Evolutionary conservation across 2,329 filamentous ascomycete genomes (phyloP).

Genomic region (Ophiostoma tasmaniense): DNA sequence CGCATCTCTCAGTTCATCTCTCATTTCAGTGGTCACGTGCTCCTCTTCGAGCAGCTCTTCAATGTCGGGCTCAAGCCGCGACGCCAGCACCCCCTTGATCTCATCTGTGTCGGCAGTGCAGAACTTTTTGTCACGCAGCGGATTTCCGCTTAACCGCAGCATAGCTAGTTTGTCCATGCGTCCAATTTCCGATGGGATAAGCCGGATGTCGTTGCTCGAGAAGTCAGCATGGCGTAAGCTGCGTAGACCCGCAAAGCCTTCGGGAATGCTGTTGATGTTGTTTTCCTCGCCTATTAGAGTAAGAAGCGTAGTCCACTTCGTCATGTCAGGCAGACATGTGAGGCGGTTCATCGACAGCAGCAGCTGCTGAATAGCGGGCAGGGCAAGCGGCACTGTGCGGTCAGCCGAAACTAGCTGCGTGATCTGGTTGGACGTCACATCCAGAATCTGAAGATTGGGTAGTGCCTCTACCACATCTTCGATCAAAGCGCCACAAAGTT

Average conservation of each 20-base stretch:
- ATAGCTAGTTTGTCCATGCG: constrained; percentile 69
- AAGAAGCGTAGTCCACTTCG: constrained; percentile 62
- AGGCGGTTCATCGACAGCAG: constrained; percentile 77
- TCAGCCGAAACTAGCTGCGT: constrained; percentile 39
- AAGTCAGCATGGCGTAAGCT: constrained; percentile 72
- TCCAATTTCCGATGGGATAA: constrained; percentile 67
- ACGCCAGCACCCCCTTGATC: constrained; percentile 64
- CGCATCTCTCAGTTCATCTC: constrained; percentile 18
- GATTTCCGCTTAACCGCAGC: constrained; percentile 79
- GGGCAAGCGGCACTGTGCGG: constrained; percentile 38
- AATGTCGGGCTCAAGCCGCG: constrained; percentile 50
- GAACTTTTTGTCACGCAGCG: constrained; percentile 79
- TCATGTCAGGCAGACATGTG: constrained; percentile 61
- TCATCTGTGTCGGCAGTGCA: constrained; percentile 71
- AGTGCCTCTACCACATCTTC: constrained; percentile 50
- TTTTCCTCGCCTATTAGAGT: constrained; percentile 78
- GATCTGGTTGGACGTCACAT: constrained; percentile 70
- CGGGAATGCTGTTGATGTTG: constrained; percentile 63
- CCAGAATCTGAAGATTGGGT: constrained; percentile 61
- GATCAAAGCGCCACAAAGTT: constrained; percentile 64
- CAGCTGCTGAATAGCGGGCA: constrained; percentile 67
- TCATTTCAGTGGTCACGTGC: background rate
- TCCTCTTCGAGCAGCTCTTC: constrained; percentile 14
- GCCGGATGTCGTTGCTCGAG: constrained; percentile 71
- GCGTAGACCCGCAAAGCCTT: constrained; percentile 60